These are phyloP conservation scores for Lumnitzera racemosa DNA, from an alignment of 345 rosid genomes.

Conservation along the genomic window DNA sequence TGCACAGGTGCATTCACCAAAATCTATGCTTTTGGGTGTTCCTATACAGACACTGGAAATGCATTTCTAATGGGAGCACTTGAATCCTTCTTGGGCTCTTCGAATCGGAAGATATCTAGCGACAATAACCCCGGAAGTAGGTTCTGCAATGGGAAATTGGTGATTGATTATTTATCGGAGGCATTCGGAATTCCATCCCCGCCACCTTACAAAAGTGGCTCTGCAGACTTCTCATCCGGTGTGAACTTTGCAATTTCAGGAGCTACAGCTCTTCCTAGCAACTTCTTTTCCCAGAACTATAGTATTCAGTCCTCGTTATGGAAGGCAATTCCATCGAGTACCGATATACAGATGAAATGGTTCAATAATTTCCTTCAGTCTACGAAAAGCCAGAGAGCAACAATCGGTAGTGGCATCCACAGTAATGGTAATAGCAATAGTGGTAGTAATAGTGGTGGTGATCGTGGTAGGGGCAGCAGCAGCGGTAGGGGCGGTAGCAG, in stretches of 20 bases:
- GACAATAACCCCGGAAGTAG: not conserved
- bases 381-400: conserved; percentile 10
- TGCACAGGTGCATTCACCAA: not conserved
- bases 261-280: conserved; percentile 19
- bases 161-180: conserved; percentile 34
- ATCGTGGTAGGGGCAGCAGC: not conserved
- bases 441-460: not conserved
- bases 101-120: not conserved
- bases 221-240: conserved; percentile 16
- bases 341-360: conserved; percentile 32
- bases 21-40: not conserved
- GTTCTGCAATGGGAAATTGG: conserved; percentile 22
- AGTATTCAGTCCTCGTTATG: conserved; percentile 10
- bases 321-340: conserved; percentile 17
- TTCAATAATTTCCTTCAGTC: conserved; percentile 12
- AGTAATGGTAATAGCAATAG: not conserved
- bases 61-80: not conserved
- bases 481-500: not conserved
- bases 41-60: conserved; percentile 1
- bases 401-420: not conserved
- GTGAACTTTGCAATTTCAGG: conserved; percentile 39
- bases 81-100: conserved; percentile 3
- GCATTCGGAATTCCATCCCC: conserved; percentile 21
- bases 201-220: conserved; percentile 12
- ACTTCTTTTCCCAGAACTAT: conserved; percentile 8